Evolutionary conservation across 768 basidiomycete species (phyloP), one percentile per base, ranked within the genome.

Genomic region (Butyriboletus loyo): DNA sequence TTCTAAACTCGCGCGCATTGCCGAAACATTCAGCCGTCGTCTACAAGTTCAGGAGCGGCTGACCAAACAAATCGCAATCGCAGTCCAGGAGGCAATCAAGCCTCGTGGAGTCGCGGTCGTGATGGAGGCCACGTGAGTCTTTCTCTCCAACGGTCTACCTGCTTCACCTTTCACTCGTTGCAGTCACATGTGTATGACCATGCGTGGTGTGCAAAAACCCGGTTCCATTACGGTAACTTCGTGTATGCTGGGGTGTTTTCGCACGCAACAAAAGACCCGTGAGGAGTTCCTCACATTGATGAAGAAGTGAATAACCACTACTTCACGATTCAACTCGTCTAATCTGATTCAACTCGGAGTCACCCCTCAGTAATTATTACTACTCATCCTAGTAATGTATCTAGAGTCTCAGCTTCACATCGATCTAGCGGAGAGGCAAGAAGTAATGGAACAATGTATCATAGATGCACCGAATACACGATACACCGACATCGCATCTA

Each of bases 201-300:
- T 98, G 96, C 88, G 97, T 56, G 97, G 97, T 49, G 97, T 99
- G 9, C 97, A 99, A 73, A 99, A 99, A 73, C 96, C 96, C 3
- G 97, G 97, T 24, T 81, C 96, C 7, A 83, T 89, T 22, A 99
- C 97, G 1, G 88, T 94, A 40, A 99, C 97, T 7, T 94, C 91
- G 6, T 96, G 94, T 61, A 99, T 99, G 97, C 77, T 98, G 47
- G 97, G 97, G 15, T 97, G 93, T 68, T 99, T 99, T 82, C 83
- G 97, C 54, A 88, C 90, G n/a, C 90, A 95, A 61, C 95, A 98
- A 72, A 98, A 99, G 76, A 99, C 96, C 31, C 83, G 97, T 28
- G 95, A 97, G 73, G 97, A 98, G 70, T 95, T 95, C 75, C 83
- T 94, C 57, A 91, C 89, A 17, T 77, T 95, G 50, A 90, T 95